Evolutionary conservation across 768 basidiomycete species (phyloP), one percentile per base, ranked within the genome.

Genomic region (Chalciporus sphaerocephalus): DNA sequence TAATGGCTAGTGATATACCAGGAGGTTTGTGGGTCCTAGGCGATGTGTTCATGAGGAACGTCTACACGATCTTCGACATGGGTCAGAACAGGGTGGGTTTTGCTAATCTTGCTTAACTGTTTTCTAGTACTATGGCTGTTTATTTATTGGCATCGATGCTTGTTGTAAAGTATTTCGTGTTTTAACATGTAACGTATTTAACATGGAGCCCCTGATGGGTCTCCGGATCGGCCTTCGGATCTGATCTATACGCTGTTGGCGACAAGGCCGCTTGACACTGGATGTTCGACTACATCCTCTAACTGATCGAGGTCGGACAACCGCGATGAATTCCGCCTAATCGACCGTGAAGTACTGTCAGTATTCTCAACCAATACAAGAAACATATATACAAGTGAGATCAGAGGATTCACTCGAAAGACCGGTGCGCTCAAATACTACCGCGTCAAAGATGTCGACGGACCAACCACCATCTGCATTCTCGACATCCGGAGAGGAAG

Each of bases 401-500:
- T n/a, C 27, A 10, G 27, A 27, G 27, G 27, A 27, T 2, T 25
- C 24, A 25, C 24, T n/a, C n/a, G n/a, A n/a, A n/a, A 25, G 7
- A 3, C 24, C 3, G 24, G 24, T 25, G 24, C 24, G 24, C 24
- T 3, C 11, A 2, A 25, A 32, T n/a, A 15, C 7, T 6, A 32
- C 30, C 30, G 6, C n/a, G n/a, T 28, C 24, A 27, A 28, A 17
- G 9, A 59, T 61, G 58, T 47, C 50, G 18, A 9, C 45, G n/a
- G 46, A 44, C 5, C 46, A 33, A 9, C 34, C 40, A 25, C 46
- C 42, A 17, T 40, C 59, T 20, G 33, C 74, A 5, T 84, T 86
- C 48, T 72, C 79, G 9, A 61, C 78, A 0, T 74, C 81, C 1
- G 83, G 76, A 6, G 76, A 83, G 54, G 87, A 86, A 23, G 83